Conservation (phyloP, 495 filamentous ascomycete genomes). For the Penicillium pancosmium region DNA sequence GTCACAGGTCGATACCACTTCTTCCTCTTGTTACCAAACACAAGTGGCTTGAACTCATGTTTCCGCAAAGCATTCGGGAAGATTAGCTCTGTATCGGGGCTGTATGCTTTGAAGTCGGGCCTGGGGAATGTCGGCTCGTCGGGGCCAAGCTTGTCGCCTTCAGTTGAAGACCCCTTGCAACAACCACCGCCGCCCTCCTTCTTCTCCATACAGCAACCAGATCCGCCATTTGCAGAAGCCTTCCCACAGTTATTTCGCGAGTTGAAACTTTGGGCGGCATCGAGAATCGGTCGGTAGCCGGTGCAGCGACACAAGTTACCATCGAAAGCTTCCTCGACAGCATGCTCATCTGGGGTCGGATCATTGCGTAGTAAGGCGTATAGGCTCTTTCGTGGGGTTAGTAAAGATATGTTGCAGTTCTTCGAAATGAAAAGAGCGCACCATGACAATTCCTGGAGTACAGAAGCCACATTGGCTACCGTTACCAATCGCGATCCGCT, state of each 20-base stretch:
- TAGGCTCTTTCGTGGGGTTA: slow-evolving; percentile 23
- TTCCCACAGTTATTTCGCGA: slow-evolving; percentile 43
- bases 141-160: slow-evolving; percentile 16
- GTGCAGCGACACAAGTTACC: slow-evolving; percentile 96
- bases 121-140: slow-evolving; percentile 31
- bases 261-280: slow-evolving; percentile 74
- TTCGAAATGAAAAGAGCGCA: slow-evolving; percentile 23
- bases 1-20: slow-evolving; percentile 91
- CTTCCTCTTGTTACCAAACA: slow-evolving; percentile 93
- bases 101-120: slow-evolving; percentile 85
- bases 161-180: slow-evolving; percentile 36
- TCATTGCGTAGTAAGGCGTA: slow-evolving; percentile 70
- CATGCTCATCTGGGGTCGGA: slow-evolving; percentile 33
- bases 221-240: slow-evolving; percentile 47
- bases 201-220: slow-evolving; percentile 59
- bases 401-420: neutral
- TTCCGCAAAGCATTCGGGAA: slow-evolving; percentile 85
- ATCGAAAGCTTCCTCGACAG: slow-evolving; percentile 53
- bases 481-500: slow-evolving; percentile 74
- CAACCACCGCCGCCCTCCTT: slow-evolving; percentile 35
- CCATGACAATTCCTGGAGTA: slow-evolving; percentile 97
- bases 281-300: slow-evolving; percentile 90
- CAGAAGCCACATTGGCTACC: slow-evolving; percentile 80
- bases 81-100: slow-evolving; percentile 90
- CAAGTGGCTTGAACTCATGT: slow-evolving; percentile 78